Evolutionary conservation across 2,329 filamentous ascomycete species (phyloP), one percentile per base, ranked within the genome.

Genomic region (Penicillium expansum): DNA sequence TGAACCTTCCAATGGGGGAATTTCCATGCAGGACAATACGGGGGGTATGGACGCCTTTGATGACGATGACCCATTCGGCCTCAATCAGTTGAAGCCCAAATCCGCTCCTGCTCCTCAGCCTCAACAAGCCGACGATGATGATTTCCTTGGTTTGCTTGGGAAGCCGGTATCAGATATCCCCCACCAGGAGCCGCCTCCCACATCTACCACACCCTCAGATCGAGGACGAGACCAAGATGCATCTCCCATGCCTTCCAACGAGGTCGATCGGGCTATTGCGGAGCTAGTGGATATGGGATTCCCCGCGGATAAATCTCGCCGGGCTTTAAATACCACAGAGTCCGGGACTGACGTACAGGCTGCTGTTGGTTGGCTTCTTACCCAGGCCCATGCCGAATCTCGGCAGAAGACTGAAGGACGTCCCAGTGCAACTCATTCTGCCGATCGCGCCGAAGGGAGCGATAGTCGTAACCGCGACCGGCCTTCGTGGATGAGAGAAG

Each of bases 231-330:
- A 59, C 16, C 55, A 52, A 22, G 43, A 57, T 48, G 55, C 57
- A 38, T 64, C 67, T 22, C 66, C 67, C 3, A 69, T 65, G 47
- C 67, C 73, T 2, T 66, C 66, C 2, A 78, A 77, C 65, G 85
- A 84, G 1, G 86, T 88, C 56, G 91, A 96, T 68, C 85, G 84
- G 63, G 90, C 92, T 10, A 84, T 97, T 27, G 91, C 90, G 10
- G 91, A 97, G 71, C 78, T 99, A 27, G 86, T 97, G 3, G 93
- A 97, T 64, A 97, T 97, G 85, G 94, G 94, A 0, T 99, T 99
- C 66, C 86, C 91, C 0, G 83, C 86, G 0, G 90, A 96, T 57
- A 91, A 92, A 67, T 89, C 94, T n/a, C 83, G 84, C 52, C 82
- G 88, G 60, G 94, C 92, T 5, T 76, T 99, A 39, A 86, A 86